Evolutionary conservation across 2,329 filamentous ascomycete species (phyloP), one percentile per base, ranked within the genome.

Genomic region (Alternaria brassicicola): DNA sequence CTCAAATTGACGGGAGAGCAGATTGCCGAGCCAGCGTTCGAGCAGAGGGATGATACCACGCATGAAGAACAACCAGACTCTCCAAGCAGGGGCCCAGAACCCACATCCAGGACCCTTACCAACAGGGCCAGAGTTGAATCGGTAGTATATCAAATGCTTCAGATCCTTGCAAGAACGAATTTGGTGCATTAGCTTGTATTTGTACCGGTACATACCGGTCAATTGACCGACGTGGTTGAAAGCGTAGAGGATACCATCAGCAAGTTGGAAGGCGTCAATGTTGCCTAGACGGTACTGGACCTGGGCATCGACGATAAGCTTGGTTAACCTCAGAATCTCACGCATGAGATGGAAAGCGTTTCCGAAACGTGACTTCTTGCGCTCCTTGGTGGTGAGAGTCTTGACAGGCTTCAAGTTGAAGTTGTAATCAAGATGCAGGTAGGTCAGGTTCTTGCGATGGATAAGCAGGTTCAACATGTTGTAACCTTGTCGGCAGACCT

Each of bases 121-220:
- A 19, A 99, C 96, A 10, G 94, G 91, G 0, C 93, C 95, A 58
- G 93, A 93, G 78, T 99, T 99, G 82, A 99, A 99, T 48, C 94
- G 91, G 78, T 98, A 98, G 82, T 99, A 99, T 66, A 99, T 98
- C 62, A 99, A 82, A 85, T 99, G 95, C 86, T 99, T 99, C 75
- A 99, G 78, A 80, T 99, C 95, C 80, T 99, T 99, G 84, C 95
- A 99, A 0, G 95, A 96, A 69, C 95, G 92, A 70, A 99, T 99
- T 79, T 99, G 95, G 77, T 99, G 95, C 95, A 99, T 99, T 55
- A 99, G 85, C 84, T 99, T 99, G 83, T 99, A 99, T 84, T 99
- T 99, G 86, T 99, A 99, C 61, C 95, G 90, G 80, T 99, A 99
- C 95, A 99, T 99, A 76, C 95, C 95, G 15, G 95, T 99, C 61